Conservation (phyloP, 2,329 filamentous ascomycete species). For the Graphilbum fragrans region DNA sequence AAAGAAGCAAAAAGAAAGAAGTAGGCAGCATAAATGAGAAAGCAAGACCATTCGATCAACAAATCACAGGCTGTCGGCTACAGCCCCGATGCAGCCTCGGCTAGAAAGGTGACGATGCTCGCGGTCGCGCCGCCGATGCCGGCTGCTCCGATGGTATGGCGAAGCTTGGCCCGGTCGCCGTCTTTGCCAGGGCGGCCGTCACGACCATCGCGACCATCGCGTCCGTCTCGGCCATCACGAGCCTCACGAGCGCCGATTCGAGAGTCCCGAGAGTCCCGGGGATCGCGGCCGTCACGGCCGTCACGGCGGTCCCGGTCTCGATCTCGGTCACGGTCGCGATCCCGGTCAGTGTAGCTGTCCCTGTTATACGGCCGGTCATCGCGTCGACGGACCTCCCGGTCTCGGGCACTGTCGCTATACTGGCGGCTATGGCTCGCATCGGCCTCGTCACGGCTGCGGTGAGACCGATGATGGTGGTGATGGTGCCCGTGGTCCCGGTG, state of each 20-base stretch:
- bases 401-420: no score
- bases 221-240: background rate
- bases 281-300: slow-evolving; percentile 17
- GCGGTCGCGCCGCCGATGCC: slow-evolving; percentile 49
- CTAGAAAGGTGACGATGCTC: slow-evolving; percentile 43
- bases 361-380: no score
- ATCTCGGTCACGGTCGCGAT: slow-evolving; percentile 21
- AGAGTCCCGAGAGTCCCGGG: slow-evolving; percentile 7
- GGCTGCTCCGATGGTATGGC: slow-evolving; percentile 43
- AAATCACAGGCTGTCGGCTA: no score
- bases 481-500: slow-evolving; percentile 19
- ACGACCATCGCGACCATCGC: slow-evolving; percentile 11
- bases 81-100: slow-evolving; percentile 35
- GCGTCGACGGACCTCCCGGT: no score
- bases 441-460: no score
- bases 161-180: slow-evolving; percentile 27
- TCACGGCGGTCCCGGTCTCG: slow-evolving; percentile 19
- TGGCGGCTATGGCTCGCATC: no score
- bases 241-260: slow-evolving; percentile 5
- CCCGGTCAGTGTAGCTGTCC: no score
- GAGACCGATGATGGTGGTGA: slow-evolving; percentile 22
- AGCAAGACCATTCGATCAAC: background rate
- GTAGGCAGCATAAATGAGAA: background rate
- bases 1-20: background rate
- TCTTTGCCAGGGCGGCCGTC: slow-evolving; percentile 25